Evolutionary conservation across 176 grass and related monocot species (phyloP), one percentile per base, ranked within the genome.

Genomic region (Triticum timopheevii): DNA sequence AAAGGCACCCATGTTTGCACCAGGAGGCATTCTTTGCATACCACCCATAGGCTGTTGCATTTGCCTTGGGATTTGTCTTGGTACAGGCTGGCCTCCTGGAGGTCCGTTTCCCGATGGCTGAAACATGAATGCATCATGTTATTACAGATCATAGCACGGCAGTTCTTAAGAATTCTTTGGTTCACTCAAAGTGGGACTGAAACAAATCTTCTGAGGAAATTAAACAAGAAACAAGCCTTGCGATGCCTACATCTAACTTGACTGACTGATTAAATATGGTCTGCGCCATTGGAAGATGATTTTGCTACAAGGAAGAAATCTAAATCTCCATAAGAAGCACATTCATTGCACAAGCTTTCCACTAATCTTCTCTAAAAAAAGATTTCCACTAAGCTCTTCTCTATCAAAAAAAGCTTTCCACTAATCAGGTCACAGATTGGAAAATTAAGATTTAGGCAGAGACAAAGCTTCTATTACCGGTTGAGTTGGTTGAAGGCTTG

Each of bases 401-500:
- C 44, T 45, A 45, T 45, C 44, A 17, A 17, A 52, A 17, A 54
- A 54, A 19, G 50, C 50, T 74, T 49, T 49, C 64, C 16, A 80
- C 7, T 70, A 49, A 76, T 15, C 22, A 87, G 38, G 10, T 6
- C 17, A 75, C 23, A 4, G 20, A 77, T 30, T 65, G 20, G 49
- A 68, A 87, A 81, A 61, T 58, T 24, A 75, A 67, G 64, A 56
- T 54, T 68, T 59, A 35, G 24, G 69, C 36, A 81, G 79, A 81
- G 56, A 84, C 71, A 58, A 35, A 73, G 16, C 58, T 88, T 88
- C 20, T 34, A 39, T 82, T 98, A 98, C 94, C 85, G 86, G 88
- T 82, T 98, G 97, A 91, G 86, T 89, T 88, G 94, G 90, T 90
- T 98, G 94, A 88, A 98, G 90, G 68, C 88, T 92, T 65, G 92